Evolutionary conservation across 2,329 filamentous ascomycete genomes (phyloP).

Genomic region (Septoria petroselini): DNA sequence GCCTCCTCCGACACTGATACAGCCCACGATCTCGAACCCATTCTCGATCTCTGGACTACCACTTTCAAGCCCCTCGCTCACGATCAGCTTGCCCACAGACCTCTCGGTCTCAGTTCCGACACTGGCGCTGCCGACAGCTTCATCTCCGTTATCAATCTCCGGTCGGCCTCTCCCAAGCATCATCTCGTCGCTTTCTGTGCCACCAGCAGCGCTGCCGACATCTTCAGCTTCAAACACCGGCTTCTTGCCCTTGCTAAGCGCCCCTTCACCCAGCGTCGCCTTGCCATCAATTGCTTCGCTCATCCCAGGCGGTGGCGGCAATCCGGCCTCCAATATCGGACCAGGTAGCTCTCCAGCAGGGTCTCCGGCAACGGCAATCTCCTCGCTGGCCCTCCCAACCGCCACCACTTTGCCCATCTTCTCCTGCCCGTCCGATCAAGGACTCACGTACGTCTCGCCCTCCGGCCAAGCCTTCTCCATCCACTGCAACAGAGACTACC

Average conservation of each 20-base stretch:
- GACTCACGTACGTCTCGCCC: slow-evolving; percentile 28
- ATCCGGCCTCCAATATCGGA: slow-evolving; percentile 7
- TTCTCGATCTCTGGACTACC: neutral
- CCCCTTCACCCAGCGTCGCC: neutral
- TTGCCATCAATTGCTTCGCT: neutral
- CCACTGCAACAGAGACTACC: slow-evolving; percentile 24
- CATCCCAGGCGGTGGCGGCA: neutral
- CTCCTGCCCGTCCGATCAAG: slow-evolving; percentile 29
- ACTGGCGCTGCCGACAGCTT: neutral
- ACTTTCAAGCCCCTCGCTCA: neutral
- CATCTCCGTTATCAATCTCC: no score
- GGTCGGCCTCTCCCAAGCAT: no score
- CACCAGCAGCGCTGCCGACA: neutral
- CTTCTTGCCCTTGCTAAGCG: neutral
- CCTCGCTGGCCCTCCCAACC: slow-evolving; percentile 18
- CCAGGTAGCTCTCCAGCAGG: neutral
- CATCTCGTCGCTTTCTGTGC: no score
- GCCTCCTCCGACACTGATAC: neutral
- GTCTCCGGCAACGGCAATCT: slow-evolving; percentile 4
- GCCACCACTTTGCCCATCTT: slow-evolving; percentile 22
- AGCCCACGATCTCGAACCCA: slow-evolving; percentile 1
- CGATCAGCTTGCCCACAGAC: neutral
- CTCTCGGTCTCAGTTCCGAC: neutral
- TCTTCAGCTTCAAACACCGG: neutral
- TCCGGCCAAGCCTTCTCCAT: slow-evolving; percentile 27